Conservation (phyloP, 2,329 filamentous ascomycete species). For the Fusarium sp. region DNA sequence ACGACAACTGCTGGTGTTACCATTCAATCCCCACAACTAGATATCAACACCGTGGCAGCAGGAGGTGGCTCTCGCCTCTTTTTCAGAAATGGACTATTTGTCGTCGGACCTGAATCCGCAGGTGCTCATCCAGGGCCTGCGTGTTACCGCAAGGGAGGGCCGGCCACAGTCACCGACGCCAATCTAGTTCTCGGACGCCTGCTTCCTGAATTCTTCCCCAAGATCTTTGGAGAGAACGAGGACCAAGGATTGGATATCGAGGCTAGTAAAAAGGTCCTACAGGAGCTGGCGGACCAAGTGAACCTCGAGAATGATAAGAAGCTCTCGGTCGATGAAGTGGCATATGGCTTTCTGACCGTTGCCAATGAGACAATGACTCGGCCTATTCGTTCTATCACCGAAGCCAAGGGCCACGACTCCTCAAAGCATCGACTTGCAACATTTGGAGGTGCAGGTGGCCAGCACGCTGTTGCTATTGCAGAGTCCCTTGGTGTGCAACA, state of each 20-base stretch:
- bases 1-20: slow-evolving; percentile 95
- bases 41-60: slow-evolving; percentile 95
- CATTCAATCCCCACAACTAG: slow-evolving; percentile 90
- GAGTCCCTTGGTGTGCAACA: slow-evolving; percentile 86
- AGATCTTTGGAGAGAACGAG: slow-evolving; percentile 93
- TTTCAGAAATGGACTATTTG: slow-evolving; percentile 90
- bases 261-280: slow-evolving; percentile 80
- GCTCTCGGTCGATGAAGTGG: slow-evolving; percentile 86
- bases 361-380: slow-evolving; percentile 93
- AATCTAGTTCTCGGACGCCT: slow-evolving; percentile 88
- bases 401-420: slow-evolving; percentile 92
- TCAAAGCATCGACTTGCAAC: slow-evolving; percentile 91
- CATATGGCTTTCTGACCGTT: slow-evolving; percentile 89
- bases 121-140: slow-evolving; percentile 91
- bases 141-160: slow-evolving; percentile 91
- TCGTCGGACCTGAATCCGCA: slow-evolving; percentile 90
- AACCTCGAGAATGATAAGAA: slow-evolving; percentile 79
- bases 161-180: slow-evolving; percentile 92
- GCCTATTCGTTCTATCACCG: slow-evolving; percentile 89
- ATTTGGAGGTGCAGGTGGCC: slow-evolving; percentile 91
- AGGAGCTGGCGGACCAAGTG: slow-evolving; percentile 81
- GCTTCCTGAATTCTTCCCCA: slow-evolving; percentile 91
- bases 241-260: slow-evolving; percentile 82
- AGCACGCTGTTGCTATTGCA: slow-evolving; percentile 92
- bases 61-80: slow-evolving; percentile 88